These are phyloP conservation scores for Fusarium sacchari DNA, from an alignment of 2,329 filamentous ascomycete genomes.

Conservation along the genomic window DNA sequence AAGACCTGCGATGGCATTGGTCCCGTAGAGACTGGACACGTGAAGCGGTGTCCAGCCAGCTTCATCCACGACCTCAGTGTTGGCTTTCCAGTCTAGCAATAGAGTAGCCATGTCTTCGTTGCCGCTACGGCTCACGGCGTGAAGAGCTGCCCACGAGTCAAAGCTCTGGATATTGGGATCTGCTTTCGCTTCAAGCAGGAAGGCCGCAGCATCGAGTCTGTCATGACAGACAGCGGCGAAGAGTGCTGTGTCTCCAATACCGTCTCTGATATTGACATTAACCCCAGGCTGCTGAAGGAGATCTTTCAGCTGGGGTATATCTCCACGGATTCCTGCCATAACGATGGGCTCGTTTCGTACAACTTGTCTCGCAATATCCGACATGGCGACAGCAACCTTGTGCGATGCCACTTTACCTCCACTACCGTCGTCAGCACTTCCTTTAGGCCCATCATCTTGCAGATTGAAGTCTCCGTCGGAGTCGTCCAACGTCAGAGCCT, in stretches of 20 bases:
- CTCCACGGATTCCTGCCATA: background rate
- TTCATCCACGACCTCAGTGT: background rate
- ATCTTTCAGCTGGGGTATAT: background rate
- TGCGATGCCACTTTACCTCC: background rate
- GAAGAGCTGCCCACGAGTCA: background rate
- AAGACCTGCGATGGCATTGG: background rate
- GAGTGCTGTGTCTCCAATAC: background rate
- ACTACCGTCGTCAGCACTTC: background rate
- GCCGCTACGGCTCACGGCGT: background rate
- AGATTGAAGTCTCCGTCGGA: background rate
- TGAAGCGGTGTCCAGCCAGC: background rate
- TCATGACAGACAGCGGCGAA: background rate
- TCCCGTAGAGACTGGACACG: background rate
- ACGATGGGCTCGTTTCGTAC: background rate
- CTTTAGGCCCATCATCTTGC: rapidly evolving
- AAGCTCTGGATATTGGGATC: background rate
- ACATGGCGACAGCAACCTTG: background rate
- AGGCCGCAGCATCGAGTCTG: background rate
- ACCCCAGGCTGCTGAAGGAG: background rate
- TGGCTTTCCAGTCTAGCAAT: background rate
- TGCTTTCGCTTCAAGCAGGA: background rate
- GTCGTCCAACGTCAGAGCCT: background rate
- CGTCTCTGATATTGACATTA: background rate
- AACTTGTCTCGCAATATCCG: background rate
- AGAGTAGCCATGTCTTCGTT: background rate